Percentiles rank a stretch among this genome's conserved stretches.
Conservation (phyloP, 73 alveolate species). For the Tetrahymena thermophila region DNA sequence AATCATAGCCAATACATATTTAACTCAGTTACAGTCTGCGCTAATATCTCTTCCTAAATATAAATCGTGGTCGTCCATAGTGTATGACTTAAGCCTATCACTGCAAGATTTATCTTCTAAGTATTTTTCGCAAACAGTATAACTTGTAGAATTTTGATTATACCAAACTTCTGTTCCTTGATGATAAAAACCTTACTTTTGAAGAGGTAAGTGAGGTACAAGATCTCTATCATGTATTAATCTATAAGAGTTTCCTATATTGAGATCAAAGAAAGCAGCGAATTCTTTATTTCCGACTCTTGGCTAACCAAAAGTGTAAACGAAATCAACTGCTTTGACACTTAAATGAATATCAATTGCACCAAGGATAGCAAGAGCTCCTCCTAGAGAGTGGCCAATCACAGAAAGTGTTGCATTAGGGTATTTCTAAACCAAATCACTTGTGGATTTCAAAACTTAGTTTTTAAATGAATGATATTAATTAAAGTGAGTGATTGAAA, state of each 20-base stretch:
- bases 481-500: background rate
- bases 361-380: constrained; percentile 43
- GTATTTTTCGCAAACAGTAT: background rate
- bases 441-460: background rate
- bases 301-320: constrained; percentile 50
- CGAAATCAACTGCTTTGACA: background rate
- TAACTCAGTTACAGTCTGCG: background rate
- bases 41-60: background rate
- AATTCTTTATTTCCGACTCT: constrained; percentile 35
- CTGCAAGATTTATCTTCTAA: background rate
- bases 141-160: constrained; percentile 1
- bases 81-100: background rate
- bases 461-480: background rate
- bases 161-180: constrained; percentile 29
- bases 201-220: constrained; percentile 36
- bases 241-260: constrained; percentile 16
- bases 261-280: background rate
- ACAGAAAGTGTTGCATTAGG: constrained; percentile 29
- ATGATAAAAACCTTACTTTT: constrained; percentile 26
- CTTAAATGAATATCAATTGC: background rate
- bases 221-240: constrained; percentile 33
- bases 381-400: constrained; percentile 45
- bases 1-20: background rate
- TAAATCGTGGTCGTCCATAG: background rate
- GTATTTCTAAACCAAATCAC: constrained; percentile 5